These are phyloP conservation scores for Penicillium cosmopolitanum DNA, from an alignment of 495 filamentous ascomycete genomes.

Conservation along the genomic window DNA sequence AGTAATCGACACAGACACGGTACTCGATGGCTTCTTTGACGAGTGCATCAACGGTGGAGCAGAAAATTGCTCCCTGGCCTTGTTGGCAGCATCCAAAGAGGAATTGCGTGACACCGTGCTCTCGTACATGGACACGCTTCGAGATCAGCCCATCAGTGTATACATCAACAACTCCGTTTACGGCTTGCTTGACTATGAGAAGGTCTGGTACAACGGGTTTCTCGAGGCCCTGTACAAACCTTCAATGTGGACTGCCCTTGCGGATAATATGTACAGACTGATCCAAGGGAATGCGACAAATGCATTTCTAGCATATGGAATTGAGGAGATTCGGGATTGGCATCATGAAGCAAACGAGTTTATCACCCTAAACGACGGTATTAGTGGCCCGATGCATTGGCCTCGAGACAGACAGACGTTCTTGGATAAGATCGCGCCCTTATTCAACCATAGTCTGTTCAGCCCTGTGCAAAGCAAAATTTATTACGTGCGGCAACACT, in stretches of 20 bases:
- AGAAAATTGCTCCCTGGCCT: slow-evolving; percentile 25
- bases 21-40: slow-evolving; percentile 21
- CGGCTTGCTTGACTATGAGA: slow-evolving; percentile 40
- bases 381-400: slow-evolving; percentile 13
- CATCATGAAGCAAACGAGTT: neutral
- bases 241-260: slow-evolving; percentile 35
- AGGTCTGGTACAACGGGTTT: slow-evolving; percentile 38
- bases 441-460: slow-evolving; percentile 17
- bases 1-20: too few relatives aligned
- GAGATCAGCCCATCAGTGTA: slow-evolving; percentile 38
- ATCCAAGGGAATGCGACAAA: slow-evolving; percentile 46
- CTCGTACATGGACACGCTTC: slow-evolving; percentile 25
- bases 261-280: slow-evolving; percentile 36
- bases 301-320: slow-evolving; percentile 39
- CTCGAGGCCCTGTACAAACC: slow-evolving; percentile 43
- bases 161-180: slow-evolving; percentile 44
- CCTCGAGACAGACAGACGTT: slow-evolving; percentile 5
- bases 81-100: slow-evolving; percentile 38
- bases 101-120: slow-evolving; percentile 32
- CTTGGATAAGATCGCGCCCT: slow-evolving; percentile 9
- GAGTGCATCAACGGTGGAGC: slow-evolving; percentile 45
- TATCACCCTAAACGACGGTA: slow-evolving; percentile 15
- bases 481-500: slow-evolving; percentile 42
- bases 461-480: slow-evolving; percentile 17
- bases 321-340: slow-evolving; percentile 15